phyloP scores from a whole-genome alignment of 768 basidiomycete species.

The Leucocoprinus sp. region DNA sequence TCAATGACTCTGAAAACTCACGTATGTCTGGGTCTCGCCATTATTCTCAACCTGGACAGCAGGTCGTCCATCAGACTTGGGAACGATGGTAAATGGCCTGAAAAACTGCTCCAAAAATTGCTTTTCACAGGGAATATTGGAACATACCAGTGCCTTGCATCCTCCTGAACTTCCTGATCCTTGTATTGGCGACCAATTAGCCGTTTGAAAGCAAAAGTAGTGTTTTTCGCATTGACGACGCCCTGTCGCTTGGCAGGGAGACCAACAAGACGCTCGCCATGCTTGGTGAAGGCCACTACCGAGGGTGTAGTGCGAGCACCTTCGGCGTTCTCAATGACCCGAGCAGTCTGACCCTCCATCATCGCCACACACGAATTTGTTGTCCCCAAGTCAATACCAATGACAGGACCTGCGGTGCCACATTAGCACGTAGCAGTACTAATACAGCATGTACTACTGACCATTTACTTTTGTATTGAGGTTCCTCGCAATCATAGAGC shows the following conservation, averaged over 20 bases:
- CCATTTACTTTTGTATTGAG: slow-evolving; percentile 95
- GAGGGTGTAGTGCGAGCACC: slow-evolving; percentile 98
- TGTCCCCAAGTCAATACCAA: slow-evolving; percentile 96
- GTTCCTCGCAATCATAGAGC: slow-evolving; percentile 75
- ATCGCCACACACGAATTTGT: slow-evolving; percentile 89
- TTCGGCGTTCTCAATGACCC: slow-evolving; percentile 96
- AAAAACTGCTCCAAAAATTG: neutral
- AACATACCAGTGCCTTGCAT: slow-evolving; percentile 73
- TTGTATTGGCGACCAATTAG: slow-evolving; percentile 89
- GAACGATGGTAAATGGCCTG: slow-evolving; percentile 78
- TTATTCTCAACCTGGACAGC: slow-evolving; percentile 80
- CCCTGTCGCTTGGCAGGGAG: slow-evolving; percentile 96
- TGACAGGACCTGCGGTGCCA: slow-evolving; percentile 58
- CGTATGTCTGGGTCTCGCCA: slow-evolving; percentile 74
- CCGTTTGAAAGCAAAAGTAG: slow-evolving; percentile 91
- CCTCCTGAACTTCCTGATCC: slow-evolving; percentile 91
- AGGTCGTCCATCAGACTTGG: slow-evolving; percentile 66
- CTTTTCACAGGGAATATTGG: neutral
- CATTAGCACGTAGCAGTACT: slow-evolving; percentile 1
- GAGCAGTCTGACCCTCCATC: slow-evolving; percentile 93
- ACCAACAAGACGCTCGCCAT: slow-evolving; percentile 93
- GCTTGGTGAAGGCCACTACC: slow-evolving; percentile 97
- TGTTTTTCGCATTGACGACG: slow-evolving; percentile 91
- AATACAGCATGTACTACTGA: slow-evolving; percentile 26
- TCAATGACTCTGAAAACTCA: slow-evolving; percentile 29